A percentile compares a stretch with the other conserved stretches of the same genome.
phyloP scores from a whole-genome alignment of 2,329 filamentous ascomycete species.

The Neonectria ditissima region DNA sequence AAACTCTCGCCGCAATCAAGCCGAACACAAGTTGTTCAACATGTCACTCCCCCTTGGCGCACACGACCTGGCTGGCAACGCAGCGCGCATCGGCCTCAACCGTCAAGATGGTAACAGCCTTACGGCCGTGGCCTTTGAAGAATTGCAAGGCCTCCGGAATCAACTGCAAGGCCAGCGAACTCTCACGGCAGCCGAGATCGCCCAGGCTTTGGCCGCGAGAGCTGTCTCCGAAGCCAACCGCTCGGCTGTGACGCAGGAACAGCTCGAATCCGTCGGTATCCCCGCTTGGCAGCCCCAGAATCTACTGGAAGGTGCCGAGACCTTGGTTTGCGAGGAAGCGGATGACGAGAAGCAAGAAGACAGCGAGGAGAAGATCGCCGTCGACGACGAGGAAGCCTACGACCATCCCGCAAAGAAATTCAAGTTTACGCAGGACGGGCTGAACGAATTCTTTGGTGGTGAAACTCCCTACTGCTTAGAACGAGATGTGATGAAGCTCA shows the following conservation, averaged over 20 bases:
- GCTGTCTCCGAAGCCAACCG: neutral
- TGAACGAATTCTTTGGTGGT: constrained; percentile 46
- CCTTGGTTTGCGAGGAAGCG: neutral
- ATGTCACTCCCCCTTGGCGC: neutral
- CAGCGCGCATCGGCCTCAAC: neutral
- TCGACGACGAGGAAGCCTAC: constrained; percentile 25
- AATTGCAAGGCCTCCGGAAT: neutral
- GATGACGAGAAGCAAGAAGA: constrained; percentile 2
- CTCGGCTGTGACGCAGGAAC: neutral
- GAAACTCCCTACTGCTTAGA: constrained; percentile 45
- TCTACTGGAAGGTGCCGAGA: neutral
- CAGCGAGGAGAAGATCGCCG: constrained; percentile 17
- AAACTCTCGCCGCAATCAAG: no score
- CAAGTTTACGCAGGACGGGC: constrained; percentile 44
- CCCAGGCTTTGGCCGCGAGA: neutral
- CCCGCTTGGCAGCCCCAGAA: neutral
- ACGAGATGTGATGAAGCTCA: constrained; percentile 30
- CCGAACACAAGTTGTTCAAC: neutral
- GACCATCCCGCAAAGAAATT: constrained; percentile 41
- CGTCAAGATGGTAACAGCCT: neutral
- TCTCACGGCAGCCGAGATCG: neutral
- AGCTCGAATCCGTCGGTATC: neutral
- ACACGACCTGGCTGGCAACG: neutral
- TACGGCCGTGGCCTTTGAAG: neutral
- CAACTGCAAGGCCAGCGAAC: no score